Evolutionary conservation across 805 yeast genomes (phyloP), one percentile per base, ranked within the genome.

Genomic region (Brettanomyces nanus): DNA sequence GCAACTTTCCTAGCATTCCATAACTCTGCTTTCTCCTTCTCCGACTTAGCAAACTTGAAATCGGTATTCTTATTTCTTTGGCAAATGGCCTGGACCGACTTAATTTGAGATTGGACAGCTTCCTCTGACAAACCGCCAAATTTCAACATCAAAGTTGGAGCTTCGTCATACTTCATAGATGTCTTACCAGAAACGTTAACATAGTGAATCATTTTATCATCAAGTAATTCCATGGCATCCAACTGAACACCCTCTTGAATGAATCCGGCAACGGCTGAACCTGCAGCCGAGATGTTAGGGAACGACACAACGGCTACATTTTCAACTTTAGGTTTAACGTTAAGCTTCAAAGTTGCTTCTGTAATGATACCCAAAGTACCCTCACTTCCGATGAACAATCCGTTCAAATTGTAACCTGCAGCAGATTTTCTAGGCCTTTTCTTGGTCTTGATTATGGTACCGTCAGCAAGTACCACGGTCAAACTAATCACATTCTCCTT

Each of bases 1-100:
- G 83, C 90, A 58, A 80, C 78, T 54, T 85, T 85, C 38, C 95
- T 61, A 4, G 95, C 95, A 19, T 80, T 71, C 78, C 92, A 86
- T 28, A 86, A 63, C 50, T 82, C 90, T 9, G 69, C 71, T 32
- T 76, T 76, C 46, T 83, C 89, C 27, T 77, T 80, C 27, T 71
- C 71, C 38, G 65, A 66, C 37, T 66, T 62, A 1, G 95, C 94
- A 59, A 79, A 76, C 41, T 73, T 71, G 49, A 85, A 75, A 11
- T 64, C 59, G 19, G 52, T 53, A 37, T 77, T 65, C 28, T 72
- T 58, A 58, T 83, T 68, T 28, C 54, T 44, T 22, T 60, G 50
- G 18, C 79, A 62, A 34, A 77, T 65, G 6, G 43, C 40, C 38
- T 64, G 53, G 22, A 77, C 75, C 17, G 62, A 65, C 11, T 59